A percentile compares a stretch with the other conserved stretches of the same genome.
phyloP scores from a whole-genome alignment of 2,329 filamentous ascomycete genomes.

The Fusarium azukiicola region DNA sequence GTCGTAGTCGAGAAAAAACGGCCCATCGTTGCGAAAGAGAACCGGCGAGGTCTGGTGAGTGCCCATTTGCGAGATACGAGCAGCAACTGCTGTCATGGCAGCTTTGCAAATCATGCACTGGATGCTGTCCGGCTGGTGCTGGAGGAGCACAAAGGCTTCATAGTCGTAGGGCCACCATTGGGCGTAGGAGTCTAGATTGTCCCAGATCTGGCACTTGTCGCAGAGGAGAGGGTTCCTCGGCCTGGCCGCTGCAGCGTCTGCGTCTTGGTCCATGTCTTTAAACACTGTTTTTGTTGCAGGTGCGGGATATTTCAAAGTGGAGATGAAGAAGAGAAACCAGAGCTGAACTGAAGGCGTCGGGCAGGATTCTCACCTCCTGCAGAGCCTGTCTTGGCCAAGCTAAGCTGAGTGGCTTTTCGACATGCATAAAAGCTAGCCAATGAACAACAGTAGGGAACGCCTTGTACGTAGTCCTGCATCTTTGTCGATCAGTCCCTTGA shows the following conservation, averaged over 20 bases:
- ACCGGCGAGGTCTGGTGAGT: not conserved
- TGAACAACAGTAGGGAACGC: not conserved
- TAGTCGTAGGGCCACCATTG: constrained; percentile 4
- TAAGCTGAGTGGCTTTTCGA: not conserved
- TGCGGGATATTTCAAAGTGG: not conserved
- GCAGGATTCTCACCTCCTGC: not conserved
- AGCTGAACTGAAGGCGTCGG: not conserved
- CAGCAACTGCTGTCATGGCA: not conserved
- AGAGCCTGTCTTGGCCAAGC: not conserved
- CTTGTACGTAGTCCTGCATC: not conserved
- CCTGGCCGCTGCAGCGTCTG: too few species aligned
- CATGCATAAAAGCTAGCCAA: not conserved
- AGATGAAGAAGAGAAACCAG: not conserved
- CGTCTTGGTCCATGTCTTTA: not conserved
- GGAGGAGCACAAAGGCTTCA: not conserved
- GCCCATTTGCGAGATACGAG: not conserved
- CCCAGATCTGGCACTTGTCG: not conserved
- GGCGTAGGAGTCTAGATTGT: not conserved
- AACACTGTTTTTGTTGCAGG: not conserved
- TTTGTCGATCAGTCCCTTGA: not conserved
- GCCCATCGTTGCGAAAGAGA: constrained; percentile 1
- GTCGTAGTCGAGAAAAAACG: constrained; percentile 10
- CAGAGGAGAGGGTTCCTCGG: not conserved
- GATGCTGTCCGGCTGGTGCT: not conserved
- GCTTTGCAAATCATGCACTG: constrained; percentile 17